phyloP scores from a whole-genome alignment of 495 filamentous ascomycete genomes.

The Trichoderma erinaceum region DNA sequence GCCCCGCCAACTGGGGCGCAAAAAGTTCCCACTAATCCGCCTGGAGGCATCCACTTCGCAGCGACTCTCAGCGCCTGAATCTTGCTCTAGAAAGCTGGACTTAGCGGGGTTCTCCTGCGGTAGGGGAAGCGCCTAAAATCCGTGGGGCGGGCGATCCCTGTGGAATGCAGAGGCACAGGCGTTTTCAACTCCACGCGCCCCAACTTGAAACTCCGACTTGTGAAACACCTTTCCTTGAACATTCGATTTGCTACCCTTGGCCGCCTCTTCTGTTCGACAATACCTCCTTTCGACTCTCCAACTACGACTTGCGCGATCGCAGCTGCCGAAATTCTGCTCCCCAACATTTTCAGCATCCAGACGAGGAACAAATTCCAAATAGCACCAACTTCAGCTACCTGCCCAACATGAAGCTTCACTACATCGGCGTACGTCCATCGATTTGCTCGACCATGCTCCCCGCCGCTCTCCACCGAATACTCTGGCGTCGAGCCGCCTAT shows the following conservation, averaged over 20 bases:
- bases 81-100: neutral
- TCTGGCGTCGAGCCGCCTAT: neutral
- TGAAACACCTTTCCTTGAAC: neutral
- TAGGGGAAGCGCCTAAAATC: neutral
- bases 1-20: neutral
- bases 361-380: neutral
- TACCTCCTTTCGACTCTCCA: neutral
- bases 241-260: neutral
- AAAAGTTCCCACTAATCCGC: slow-evolving; percentile 1
- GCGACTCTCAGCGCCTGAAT: slow-evolving; percentile 3
- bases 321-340: neutral
- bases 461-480: slow-evolving; percentile 16
- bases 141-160: slow-evolving; percentile 5
- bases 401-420: slow-evolving; percentile 83
- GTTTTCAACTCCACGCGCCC: neutral
- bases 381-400: slow-evolving; percentile 7
- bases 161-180: neutral
- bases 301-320: neutral
- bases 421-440: slow-evolving; percentile 67
- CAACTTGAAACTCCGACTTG: slow-evolving; percentile 9
- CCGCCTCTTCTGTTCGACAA: neutral
- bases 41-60: neutral
- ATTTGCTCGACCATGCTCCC: slow-evolving; percentile 2
- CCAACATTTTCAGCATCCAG: neutral
- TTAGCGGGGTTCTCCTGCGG: neutral